These are phyloP conservation scores for Exidia glandulosa DNA, from an alignment of 768 basidiomycete species.

Conservation along the genomic window DNA sequence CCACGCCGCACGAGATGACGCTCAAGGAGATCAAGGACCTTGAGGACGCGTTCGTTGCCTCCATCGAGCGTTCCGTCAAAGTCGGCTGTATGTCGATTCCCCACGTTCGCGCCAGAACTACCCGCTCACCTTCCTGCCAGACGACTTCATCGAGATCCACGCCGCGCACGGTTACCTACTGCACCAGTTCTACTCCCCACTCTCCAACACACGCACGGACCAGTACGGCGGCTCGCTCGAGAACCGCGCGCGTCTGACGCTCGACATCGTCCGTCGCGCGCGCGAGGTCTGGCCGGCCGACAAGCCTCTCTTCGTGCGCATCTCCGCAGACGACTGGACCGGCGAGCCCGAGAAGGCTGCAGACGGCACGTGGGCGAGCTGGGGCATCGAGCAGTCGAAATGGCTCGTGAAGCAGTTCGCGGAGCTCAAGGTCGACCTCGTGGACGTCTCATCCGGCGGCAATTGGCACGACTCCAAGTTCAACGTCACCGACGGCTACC, in stretches of 20 bases:
- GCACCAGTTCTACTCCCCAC: constrained; percentile 57
- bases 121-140: constrained; percentile 19
- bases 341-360: constrained; percentile 48
- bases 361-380: constrained; percentile 47
- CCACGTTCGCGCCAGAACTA: constrained; percentile 6
- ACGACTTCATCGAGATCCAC: constrained; percentile 65
- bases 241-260: constrained; percentile 59
- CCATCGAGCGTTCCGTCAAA: constrained; percentile 42
- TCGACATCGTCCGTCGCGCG: constrained; percentile 41
- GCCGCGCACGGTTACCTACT: constrained; percentile 64
- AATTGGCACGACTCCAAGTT: constrained; percentile 55
- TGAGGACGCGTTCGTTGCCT: constrained; percentile 48
- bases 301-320: constrained; percentile 62
- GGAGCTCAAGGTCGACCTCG: constrained; percentile 58
- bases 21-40: constrained; percentile 42
- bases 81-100: constrained; percentile 44
- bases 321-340: constrained; percentile 61
- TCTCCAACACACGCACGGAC: constrained; percentile 65
- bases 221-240: constrained; percentile 61
- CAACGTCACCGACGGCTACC: constrained; percentile 43
- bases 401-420: constrained; percentile 43
- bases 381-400: constrained; percentile 72
- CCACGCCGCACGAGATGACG: constrained; percentile 49
- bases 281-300: constrained; percentile 49
- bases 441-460: constrained; percentile 63